Base-by-base conservation (phyloP, 495 filamentous ascomycete species). In the Lasiosphaeria ovina region DNA sequence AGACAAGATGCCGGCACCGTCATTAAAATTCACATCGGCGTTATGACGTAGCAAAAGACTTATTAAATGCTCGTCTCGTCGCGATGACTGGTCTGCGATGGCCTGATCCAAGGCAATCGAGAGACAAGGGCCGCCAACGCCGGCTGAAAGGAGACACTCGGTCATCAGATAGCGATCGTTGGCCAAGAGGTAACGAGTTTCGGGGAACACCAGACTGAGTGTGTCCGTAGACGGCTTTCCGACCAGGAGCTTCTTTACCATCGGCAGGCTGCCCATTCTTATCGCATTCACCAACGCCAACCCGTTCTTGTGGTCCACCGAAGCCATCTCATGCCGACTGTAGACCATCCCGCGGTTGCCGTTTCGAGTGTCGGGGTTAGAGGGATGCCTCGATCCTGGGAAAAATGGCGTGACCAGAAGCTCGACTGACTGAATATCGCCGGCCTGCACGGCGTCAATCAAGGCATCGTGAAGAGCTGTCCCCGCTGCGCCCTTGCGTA, bases 21-120 rank as follows among this genome's bases (percentile, higher is more conserved):
- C 72, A 51, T 79, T 77, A 55, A 77, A 76, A 59, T 79, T 77
- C 3, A 75, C 69, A 42, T 78, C 76, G 9, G 76, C 73, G 49
- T 76, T 76, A 50, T 78, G 65, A 16, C 70, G 71, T 14, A 81
- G 66, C 47, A 81, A 63, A 12, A 81, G 70, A 16, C 72, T 62
- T 45, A 81, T 76, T 9, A 80, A 66, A 11, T 67, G 67, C 52
- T 75, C 74, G 50, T 81, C 77, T 45, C 76, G 65, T 5, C 61
- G 64, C 2, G 77, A 74, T 16, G 72, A 70, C 6, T 72, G 66
- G 34, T 79, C 75, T 35, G 73, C 71, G 16, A 80, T 77, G 4
- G 76, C 72, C n/a, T 72, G 65, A 45, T 79, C 70, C 10, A 81
- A 53, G 3, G 76, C 73, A 3, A 62, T 71, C 53, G 78, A 69